These are phyloP conservation scores for Aspergillus incahuasiensis DNA, from an alignment of 495 filamentous ascomycete species.

Conservation along the genomic window DNA sequence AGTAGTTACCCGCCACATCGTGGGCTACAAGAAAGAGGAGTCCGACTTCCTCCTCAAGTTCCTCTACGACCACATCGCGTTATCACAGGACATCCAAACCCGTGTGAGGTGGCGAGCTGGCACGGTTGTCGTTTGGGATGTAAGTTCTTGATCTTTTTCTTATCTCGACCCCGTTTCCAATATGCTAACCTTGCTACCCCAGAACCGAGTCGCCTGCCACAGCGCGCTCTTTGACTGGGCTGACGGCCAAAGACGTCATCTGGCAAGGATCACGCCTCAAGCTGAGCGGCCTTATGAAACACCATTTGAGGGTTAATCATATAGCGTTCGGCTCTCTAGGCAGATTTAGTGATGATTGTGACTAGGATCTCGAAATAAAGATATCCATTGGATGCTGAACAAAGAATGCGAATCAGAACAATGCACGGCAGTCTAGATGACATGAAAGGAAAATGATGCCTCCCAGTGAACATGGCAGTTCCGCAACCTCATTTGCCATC, in stretches of 20 bases:
- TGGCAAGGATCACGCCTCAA: constrained; percentile 81
- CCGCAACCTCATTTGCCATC: too few species aligned
- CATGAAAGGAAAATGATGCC: too few species aligned
- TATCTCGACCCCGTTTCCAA: neutral
- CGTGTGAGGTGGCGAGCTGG: constrained; percentile 54
- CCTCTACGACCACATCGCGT: constrained; percentile 59
- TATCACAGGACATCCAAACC: constrained; percentile 54
- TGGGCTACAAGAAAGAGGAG: constrained; percentile 65
- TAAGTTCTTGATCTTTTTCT: constrained; percentile 21
- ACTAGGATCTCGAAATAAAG: too few species aligned
- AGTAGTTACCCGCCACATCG: constrained; percentile 54
- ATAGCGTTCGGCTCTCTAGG: too few species aligned
- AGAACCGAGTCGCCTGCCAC: constrained; percentile 73
- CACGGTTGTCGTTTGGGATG: constrained; percentile 62
- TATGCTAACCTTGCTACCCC: constrained; percentile 8
- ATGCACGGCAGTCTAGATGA: too few species aligned
- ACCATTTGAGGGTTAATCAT: constrained; percentile 47
- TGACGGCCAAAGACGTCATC: constrained; percentile 70
- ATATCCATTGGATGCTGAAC: too few species aligned
- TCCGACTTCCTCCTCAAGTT: constrained; percentile 62
- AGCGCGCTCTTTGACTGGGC: constrained; percentile 79
- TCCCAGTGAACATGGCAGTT: too few species aligned
- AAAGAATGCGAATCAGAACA: too few species aligned
- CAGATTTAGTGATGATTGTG: too few species aligned
- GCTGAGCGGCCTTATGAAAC: constrained; percentile 70